Evolutionary conservation across 352 stramenopile species (phyloP).

Genomic region (Phytophthora ramorum): DNA sequence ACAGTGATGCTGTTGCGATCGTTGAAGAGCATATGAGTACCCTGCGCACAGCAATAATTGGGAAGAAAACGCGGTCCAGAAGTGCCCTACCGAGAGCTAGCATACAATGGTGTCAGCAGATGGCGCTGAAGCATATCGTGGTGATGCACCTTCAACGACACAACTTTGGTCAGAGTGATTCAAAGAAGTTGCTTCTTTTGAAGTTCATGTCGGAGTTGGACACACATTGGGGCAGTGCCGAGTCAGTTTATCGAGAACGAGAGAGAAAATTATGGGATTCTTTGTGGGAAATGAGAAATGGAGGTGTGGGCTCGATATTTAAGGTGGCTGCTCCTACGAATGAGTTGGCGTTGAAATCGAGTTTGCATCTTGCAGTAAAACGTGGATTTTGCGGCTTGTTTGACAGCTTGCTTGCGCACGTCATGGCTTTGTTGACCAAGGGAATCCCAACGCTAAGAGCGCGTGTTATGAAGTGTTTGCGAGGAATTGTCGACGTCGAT

Average conservation of each 20-base stretch:
- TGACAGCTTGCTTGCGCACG: constrained; percentile 67
- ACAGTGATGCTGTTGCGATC: constrained; percentile 44
- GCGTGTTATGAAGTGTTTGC: constrained; percentile 80
- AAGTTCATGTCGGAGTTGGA: constrained; percentile 56
- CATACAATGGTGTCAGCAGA: constrained; percentile 8
- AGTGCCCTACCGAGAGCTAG: neutral
- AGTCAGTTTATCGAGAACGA: constrained; percentile 12
- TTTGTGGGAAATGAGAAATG: constrained; percentile 47
- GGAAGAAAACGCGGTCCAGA: constrained; percentile 14
- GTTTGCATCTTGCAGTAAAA: constrained; percentile 52
- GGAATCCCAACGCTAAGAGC: constrained; percentile 76
- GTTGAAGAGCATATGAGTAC: constrained; percentile 61
- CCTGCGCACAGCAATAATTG: constrained; percentile 31
- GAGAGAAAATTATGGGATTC: constrained; percentile 57
- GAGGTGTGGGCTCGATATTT: constrained; percentile 45
- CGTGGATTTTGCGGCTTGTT: constrained; percentile 78
- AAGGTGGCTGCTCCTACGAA: constrained; percentile 53
- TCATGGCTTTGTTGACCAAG: constrained; percentile 82
- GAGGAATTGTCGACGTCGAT: constrained; percentile 83
- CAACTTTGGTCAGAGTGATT: constrained; percentile 52
- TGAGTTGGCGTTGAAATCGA: constrained; percentile 54
- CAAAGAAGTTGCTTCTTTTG: constrained; percentile 58
- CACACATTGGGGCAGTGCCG: constrained; percentile 4
- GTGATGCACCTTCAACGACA: constrained; percentile 56
- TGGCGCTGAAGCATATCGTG: constrained; percentile 74